These are phyloP conservation scores for Chaetomium cochliodes DNA, from an alignment of 495 filamentous ascomycete species.

Conservation along the genomic window DNA sequence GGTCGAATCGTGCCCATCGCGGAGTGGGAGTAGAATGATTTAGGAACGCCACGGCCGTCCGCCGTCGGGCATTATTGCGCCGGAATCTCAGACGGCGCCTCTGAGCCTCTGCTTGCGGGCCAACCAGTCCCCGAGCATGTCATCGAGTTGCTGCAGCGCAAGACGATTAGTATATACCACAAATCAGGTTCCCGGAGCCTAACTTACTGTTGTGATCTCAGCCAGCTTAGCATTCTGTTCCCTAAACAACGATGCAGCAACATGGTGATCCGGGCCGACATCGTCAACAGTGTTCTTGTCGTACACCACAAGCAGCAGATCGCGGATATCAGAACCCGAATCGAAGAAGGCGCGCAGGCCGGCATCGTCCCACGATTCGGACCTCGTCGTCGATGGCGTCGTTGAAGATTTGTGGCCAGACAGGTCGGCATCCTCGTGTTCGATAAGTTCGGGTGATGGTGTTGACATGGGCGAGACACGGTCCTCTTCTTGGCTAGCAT, in stretches of 20 bases:
- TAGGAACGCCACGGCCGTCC: neutral
- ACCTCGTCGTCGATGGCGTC: slow-evolving; percentile 43
- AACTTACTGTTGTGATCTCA: slow-evolving; percentile 71
- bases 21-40: neutral
- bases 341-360: slow-evolving; percentile 86
- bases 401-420: slow-evolving; percentile 41
- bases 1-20: slow-evolving; percentile 1
- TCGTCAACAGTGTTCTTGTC: slow-evolving; percentile 80
- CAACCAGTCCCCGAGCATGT: slow-evolving; percentile 81
- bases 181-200: neutral
- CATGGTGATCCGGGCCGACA: slow-evolving; percentile 75
- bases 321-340: slow-evolving; percentile 84
- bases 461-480: slow-evolving; percentile 63
- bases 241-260: slow-evolving; percentile 75
- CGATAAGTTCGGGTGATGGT: slow-evolving; percentile 64
- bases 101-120: slow-evolving; percentile 60
- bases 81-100: slow-evolving; percentile 38
- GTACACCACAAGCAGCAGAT: slow-evolving; percentile 86
- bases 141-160: slow-evolving; percentile 63
- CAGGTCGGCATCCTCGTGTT: slow-evolving; percentile 43
- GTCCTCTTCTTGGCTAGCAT: slow-evolving; percentile 62
- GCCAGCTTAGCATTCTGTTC: slow-evolving; percentile 78
- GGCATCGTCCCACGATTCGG: slow-evolving; percentile 75
- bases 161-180: neutral
- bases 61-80: neutral